Evolutionary conservation across 176 grass and related monocot genomes (phyloP).

Genomic region (Oryza rufipogon): DNA sequence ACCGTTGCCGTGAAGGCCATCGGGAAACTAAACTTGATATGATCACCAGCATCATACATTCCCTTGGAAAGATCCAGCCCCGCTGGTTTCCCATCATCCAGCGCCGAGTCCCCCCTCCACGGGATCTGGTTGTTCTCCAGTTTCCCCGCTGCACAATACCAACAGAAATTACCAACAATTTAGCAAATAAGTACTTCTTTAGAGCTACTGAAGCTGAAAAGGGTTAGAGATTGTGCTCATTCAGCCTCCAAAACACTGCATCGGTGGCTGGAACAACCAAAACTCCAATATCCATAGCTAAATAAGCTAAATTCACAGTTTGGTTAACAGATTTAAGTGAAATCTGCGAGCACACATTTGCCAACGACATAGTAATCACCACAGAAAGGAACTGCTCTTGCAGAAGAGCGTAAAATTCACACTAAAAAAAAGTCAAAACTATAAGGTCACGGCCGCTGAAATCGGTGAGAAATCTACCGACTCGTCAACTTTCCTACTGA

Average conservation of each 20-base stretch:
- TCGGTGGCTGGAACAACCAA: background rate
- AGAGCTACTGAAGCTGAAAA: background rate
- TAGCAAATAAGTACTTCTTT: background rate
- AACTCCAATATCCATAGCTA: background rate
- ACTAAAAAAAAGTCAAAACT: background rate
- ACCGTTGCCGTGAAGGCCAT: slow-evolving; percentile 90
- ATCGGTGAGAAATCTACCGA: background rate
- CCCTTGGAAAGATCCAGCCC: slow-evolving; percentile 90
- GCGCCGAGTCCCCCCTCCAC: slow-evolving; percentile 83
- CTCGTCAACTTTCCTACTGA: background rate
- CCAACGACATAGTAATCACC: background rate
- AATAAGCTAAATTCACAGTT: background rate
- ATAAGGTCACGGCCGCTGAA: background rate
- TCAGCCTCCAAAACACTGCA: background rate
- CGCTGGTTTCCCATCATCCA: slow-evolving; percentile 74
- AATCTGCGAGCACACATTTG: slow-evolving; percentile 11
- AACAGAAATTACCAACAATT: background rate
- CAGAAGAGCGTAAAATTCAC: background rate
- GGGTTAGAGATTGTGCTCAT: background rate
- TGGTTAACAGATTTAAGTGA: background rate
- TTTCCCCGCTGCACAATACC: slow-evolving; percentile 67
- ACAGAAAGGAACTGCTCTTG: background rate
- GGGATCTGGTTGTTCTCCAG: slow-evolving; percentile 81
- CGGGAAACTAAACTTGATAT: slow-evolving; percentile 91
- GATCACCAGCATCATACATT: slow-evolving; percentile 90